Evolutionary conservation across 139 green algal genomes (phyloP).

Genomic region (Micromonas commoda): DNA sequence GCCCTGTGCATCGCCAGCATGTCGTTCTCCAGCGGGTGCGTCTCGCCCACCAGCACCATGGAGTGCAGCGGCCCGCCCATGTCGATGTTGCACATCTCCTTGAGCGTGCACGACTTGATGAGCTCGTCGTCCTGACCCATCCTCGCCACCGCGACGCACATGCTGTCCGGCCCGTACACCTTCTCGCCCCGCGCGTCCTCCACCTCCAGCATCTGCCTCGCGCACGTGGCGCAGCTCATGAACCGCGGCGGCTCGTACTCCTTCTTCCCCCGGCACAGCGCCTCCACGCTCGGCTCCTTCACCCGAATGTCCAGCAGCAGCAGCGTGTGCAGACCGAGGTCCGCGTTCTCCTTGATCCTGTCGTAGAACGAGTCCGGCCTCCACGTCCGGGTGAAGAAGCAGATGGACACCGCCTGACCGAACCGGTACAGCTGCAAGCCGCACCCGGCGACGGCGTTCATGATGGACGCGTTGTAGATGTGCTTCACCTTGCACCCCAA

Average conservation of each 20-base stretch:
- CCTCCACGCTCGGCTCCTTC: conserved; percentile 79
- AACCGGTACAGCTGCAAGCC: conserved; percentile 94
- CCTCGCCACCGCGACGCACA: conserved; percentile 75
- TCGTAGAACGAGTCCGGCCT: conserved; percentile 82
- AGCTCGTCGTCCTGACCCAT: conserved; percentile 57
- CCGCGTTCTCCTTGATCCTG: conserved; percentile 39
- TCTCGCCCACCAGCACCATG: conserved; percentile 65
- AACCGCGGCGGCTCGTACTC: conserved; percentile 84
- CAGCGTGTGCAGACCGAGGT: conserved; percentile 85
- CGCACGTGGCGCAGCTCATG: conserved; percentile 57
- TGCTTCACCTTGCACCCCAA: conserved; percentile 65
- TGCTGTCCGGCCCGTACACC: conserved; percentile 56
- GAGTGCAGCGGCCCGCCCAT: conserved; percentile 87
- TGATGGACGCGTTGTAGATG: conserved; percentile 95
- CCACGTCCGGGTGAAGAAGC: conserved; percentile 98
- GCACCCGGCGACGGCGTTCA: conserved; percentile 88
- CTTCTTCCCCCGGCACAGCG: conserved; percentile 65
- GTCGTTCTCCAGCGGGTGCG: conserved; percentile 59
- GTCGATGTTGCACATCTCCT: conserved; percentile 47
- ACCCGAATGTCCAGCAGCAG: conserved; percentile 71
- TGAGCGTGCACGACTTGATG: conserved; percentile 36
- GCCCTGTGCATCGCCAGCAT: conserved; percentile 36
- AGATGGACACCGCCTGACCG: conserved; percentile 87
- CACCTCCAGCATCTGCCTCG: conserved; percentile 85
- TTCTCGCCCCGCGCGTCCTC: conserved; percentile 57